Evolutionary conservation across 2,329 filamentous ascomycete genomes (phyloP).

Genomic region (Zalaria obscura): DNA sequence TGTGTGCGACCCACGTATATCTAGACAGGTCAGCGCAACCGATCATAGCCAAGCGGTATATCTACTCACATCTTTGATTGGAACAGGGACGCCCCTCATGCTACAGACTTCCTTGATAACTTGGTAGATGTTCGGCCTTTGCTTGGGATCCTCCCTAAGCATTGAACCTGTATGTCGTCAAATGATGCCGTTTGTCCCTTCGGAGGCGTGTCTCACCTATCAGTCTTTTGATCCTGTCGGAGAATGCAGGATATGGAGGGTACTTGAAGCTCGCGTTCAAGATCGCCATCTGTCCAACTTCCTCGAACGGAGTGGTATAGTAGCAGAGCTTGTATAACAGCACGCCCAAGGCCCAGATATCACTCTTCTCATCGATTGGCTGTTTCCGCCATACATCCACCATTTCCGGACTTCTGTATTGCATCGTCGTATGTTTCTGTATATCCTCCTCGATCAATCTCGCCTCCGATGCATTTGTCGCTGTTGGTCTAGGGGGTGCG

Average conservation of each 20-base stretch:
- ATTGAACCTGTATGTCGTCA: slow-evolving; percentile 51
- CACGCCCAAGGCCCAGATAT: slow-evolving; percentile 95
- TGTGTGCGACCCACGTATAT: slow-evolving; percentile 42
- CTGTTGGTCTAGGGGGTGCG: slow-evolving; percentile 68
- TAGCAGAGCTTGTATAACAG: slow-evolving; percentile 97
- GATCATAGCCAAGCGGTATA: not conserved
- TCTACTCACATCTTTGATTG: slow-evolving; percentile 69
- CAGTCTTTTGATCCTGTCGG: slow-evolving; percentile 73
- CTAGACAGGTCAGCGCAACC: slow-evolving; percentile 17
- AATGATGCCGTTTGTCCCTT: not conserved
- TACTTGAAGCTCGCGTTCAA: slow-evolving; percentile 91
- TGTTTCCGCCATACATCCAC: slow-evolving; percentile 94
- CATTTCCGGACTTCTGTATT: slow-evolving; percentile 98
- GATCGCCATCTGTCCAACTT: slow-evolving; percentile 93
- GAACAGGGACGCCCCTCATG: slow-evolving; percentile 77
- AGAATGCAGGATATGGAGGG: slow-evolving; percentile 77
- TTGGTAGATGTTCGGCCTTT: slow-evolving; percentile 86
- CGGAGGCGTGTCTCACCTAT: slow-evolving; percentile 51
- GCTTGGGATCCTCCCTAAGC: slow-evolving; percentile 69
- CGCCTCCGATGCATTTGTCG: slow-evolving; percentile 76
- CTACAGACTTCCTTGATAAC: slow-evolving; percentile 73
- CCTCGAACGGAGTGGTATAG: slow-evolving; percentile 97
- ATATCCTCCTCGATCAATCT: slow-evolving; percentile 91
- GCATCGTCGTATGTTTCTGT: slow-evolving; percentile 90
- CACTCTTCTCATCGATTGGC: slow-evolving; percentile 95